These are phyloP conservation scores for Globisporangium radiosum DNA, from an alignment of 352 stramenopile genomes.

Conservation along the genomic window DNA sequence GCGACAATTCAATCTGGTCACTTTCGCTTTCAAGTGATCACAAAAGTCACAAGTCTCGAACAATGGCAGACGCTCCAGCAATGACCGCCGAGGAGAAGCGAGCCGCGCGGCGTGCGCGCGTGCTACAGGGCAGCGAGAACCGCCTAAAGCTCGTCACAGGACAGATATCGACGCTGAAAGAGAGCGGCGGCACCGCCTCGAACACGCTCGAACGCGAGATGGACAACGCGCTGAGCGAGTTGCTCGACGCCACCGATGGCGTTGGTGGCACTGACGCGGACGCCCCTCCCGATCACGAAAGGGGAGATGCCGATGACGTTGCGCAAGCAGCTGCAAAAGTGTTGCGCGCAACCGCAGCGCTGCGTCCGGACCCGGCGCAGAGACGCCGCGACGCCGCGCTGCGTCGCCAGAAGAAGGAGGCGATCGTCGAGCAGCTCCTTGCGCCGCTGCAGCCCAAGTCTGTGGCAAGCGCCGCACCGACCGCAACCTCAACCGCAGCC, in stretches of 20 bases:
- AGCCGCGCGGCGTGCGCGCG: slow-evolving; percentile 47
- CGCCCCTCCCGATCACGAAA: slow-evolving; percentile 7
- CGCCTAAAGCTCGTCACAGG: slow-evolving; percentile 66
- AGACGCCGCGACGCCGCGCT: slow-evolving; percentile 58
- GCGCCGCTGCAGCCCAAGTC: slow-evolving; percentile 4
- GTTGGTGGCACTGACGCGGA: no score
- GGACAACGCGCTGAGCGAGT: slow-evolving; percentile 25
- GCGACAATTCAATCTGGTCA: no score
- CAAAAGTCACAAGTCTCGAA: background rate
- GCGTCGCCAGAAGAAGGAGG: slow-evolving; percentile 54
- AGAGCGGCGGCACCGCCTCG: background rate
- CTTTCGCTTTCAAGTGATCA: no score
- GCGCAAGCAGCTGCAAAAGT: background rate
- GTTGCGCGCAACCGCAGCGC: slow-evolving; percentile 27
- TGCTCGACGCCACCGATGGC: slow-evolving; percentile 31
- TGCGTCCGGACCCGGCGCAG: slow-evolving; percentile 55
- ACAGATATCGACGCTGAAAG: slow-evolving; percentile 51
- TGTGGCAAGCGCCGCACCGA: background rate
- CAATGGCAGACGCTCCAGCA: background rate
- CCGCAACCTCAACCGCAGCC: background rate
- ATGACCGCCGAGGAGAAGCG: slow-evolving; percentile 57
- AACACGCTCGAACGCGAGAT: slow-evolving; percentile 14
- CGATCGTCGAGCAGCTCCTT: slow-evolving; percentile 49
- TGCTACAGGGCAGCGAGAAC: slow-evolving; percentile 52
- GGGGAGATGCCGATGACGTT: slow-evolving; percentile 17